Base-by-base conservation (phyloP, 441 rosid species). In the Gossypium gossypioides region DNA sequence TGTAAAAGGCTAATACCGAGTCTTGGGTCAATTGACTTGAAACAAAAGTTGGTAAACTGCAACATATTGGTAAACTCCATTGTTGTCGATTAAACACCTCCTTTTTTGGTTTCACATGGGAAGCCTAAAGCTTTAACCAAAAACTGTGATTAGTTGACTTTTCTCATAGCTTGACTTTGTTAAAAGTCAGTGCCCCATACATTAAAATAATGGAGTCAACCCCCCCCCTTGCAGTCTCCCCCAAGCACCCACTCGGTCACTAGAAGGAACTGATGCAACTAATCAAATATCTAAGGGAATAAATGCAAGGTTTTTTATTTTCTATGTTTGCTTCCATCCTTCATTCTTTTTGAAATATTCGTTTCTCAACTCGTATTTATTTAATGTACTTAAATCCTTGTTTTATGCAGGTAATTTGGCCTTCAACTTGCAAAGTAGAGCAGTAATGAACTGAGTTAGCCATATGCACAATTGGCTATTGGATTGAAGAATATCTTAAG, bases 81-180 rank as follows among this genome's bases (percentile, higher is more conserved):
- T 71, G 65, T 70, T 46, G 55, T 18, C 27, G 32, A 27, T 55
- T 44, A 71, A 57, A 57, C 58, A 9, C 24, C 25, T 50, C 22
- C 3, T 68, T 16, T 13, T 37, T 6, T 4, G 24, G 61, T 22
- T 54, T 37, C 63, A 70, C 32, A 42, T 55, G 62, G 27, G 18
- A 55, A 37, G 37, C 13, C 58, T 57, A 12, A 7, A 57, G 15
- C 29, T 22, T 32, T 51, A 15, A 51, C 10, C 6, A n/a, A 54
- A 52, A 25, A 16, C n/a, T 16, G 13, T 1, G 60, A 27, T 52
- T 3, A 42, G 59, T 68, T 72, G 73, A 77, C 76, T 42, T 57
- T 40, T 70, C 52, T 34, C 13, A 69, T 71, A 37, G 54, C 63
- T 34, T 57, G 72, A 18, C 37, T 51, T 27, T 50, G 3, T 0